A percentile compares a stretch with the other conserved stretches of the same genome.
phyloP scores from a whole-genome alignment of 805 yeast genomes.

The Pichia manshurica region DNA sequence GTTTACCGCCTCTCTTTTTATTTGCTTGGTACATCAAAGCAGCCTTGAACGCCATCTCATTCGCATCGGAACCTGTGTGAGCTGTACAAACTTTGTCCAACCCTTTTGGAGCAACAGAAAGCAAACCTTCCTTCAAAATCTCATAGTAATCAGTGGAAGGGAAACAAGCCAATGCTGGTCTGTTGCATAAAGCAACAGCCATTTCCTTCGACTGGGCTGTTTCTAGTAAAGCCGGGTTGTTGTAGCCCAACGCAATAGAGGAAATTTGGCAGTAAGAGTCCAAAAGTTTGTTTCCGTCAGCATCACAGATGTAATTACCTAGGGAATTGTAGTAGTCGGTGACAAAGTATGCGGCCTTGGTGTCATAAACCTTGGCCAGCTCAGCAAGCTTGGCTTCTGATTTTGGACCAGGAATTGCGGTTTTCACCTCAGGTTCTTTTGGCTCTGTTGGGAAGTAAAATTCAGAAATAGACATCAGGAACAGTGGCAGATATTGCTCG shows the following conservation, averaged over 20 bases:
- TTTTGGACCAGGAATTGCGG: slow-evolving; percentile 46
- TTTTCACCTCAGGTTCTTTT: slow-evolving; percentile 36
- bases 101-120: slow-evolving; percentile 63
- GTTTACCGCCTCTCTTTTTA: slow-evolving; percentile 42
- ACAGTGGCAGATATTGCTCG: not conserved
- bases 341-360: slow-evolving; percentile 57
- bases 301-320: slow-evolving; percentile 64
- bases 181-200: slow-evolving; percentile 58
- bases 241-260: slow-evolving; percentile 65
- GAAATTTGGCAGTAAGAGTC: slow-evolving; percentile 72
- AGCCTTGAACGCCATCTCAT: slow-evolving; percentile 66
- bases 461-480: slow-evolving; percentile 23
- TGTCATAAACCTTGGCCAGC: slow-evolving; percentile 47
- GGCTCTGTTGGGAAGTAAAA: slow-evolving; percentile 45
- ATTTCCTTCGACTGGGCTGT: slow-evolving; percentile 56
- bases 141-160: slow-evolving; percentile 51
- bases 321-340: slow-evolving; percentile 58
- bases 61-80: slow-evolving; percentile 63
- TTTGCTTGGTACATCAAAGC: slow-evolving; percentile 57
- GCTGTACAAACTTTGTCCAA: slow-evolving; percentile 58
- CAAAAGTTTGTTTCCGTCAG: slow-evolving; percentile 54
- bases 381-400: slow-evolving; percentile 34
- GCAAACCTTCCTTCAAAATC: slow-evolving; percentile 41
- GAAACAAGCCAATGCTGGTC: slow-evolving; percentile 65
- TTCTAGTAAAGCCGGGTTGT: slow-evolving; percentile 56